A percentile compares a stretch with the other conserved stretches of the same genome.
These are phyloP conservation scores for Ilyonectria destructans DNA, from an alignment of 2,329 filamentous ascomycete species.

Conservation along the genomic window DNA sequence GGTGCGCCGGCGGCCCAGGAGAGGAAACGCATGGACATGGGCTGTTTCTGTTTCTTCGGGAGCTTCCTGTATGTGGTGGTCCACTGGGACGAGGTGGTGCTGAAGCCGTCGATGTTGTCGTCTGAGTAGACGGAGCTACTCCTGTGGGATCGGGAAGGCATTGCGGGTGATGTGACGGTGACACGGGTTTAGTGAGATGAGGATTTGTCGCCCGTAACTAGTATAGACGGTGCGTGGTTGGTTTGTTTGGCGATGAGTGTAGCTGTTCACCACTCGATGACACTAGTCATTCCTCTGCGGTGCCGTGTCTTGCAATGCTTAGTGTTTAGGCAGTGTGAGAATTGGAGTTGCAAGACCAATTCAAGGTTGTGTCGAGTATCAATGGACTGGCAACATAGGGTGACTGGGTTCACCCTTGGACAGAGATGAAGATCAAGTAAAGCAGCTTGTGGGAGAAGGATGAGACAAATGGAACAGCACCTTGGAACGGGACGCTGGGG, in stretches of 20 bases:
- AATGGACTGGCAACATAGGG: conserved; percentile 21
- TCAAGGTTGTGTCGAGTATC: conserved; percentile 5
- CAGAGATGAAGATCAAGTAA: background rate
- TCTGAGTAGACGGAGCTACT: conserved; percentile 43
- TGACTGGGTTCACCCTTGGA: conserved; percentile 19
- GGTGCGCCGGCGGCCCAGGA: conserved; percentile 50
- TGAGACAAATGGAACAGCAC: conserved; percentile 3
- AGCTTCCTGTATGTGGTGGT: conserved; percentile 45
- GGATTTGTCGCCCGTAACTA: background rate
- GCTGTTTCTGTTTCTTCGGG: conserved; percentile 47
- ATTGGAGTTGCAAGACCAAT: background rate
- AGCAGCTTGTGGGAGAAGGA: conserved; percentile 13
- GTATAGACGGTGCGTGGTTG: background rate
- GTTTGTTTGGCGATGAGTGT: background rate
- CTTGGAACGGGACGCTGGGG: conserved; percentile 17
- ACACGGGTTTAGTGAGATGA: background rate
- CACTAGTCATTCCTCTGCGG: conserved; percentile 11
- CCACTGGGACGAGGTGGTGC: conserved; percentile 47
- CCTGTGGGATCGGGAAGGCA: conserved; percentile 27
- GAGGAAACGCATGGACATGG: conserved; percentile 46
- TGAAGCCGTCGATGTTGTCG: conserved; percentile 38
- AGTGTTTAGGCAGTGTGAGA: background rate
- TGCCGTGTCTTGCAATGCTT: conserved; percentile 2
- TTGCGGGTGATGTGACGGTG: conserved; percentile 24
- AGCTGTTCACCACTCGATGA: conserved; percentile 11